Base-by-base conservation (phyloP, 2,329 filamentous ascomycete genomes). In the Ophiocordyceps camponoti-floridani region DNA sequence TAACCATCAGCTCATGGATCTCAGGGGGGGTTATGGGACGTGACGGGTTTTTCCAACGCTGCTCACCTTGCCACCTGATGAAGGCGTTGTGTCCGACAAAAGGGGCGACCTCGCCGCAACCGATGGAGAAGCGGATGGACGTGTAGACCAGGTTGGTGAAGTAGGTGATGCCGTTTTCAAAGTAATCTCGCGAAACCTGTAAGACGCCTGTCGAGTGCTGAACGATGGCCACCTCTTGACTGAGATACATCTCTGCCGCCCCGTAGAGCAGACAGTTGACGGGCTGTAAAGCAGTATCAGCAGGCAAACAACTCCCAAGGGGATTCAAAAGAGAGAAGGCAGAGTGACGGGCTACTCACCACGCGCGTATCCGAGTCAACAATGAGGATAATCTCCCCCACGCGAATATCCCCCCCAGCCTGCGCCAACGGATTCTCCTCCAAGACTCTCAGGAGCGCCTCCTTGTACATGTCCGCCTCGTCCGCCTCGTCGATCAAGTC, bases 31-130 rank as follows among this genome's bases (percentile, higher is more conserved):
- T 3, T 23, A 23, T 23, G 23, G 23, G n/a, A n/a, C n/a, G n/a
- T n/a, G n/a, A n/a, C n/a, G n/a, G n/a, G n/a, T 38, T 14, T 11
- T 38, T 18, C 35, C 9, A 18, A 8, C 35, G 14, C 9, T 9
- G 33, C 6, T 38, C 18, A 38, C 35, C 35, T n/a, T 38, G 73
- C 82, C 82, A 86, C 53, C 82, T 76, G 19, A 86, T 72, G 41
- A 86, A 70, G 43, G 82, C 82, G 51, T 86, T 86, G 64, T 86
- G 82, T n/a, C 82, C 82, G 53, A 86, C 82, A 54, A 86, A 86
- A 41, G 82, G 82, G 19, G 81, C 80, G 40, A 84, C 80, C 52
- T 86, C 82, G 40, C 82, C 82, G 58, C 81, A 83, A 46, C 80
- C 74, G 31, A 86, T 81, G n/a, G 79, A 79, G 61, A 80, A 87